Percentiles rank a stretch among this genome's conserved stretches.
Evolutionary conservation across 305 asterid genomes (phyloP).

Genomic region (Plantago coronopus): DNA sequence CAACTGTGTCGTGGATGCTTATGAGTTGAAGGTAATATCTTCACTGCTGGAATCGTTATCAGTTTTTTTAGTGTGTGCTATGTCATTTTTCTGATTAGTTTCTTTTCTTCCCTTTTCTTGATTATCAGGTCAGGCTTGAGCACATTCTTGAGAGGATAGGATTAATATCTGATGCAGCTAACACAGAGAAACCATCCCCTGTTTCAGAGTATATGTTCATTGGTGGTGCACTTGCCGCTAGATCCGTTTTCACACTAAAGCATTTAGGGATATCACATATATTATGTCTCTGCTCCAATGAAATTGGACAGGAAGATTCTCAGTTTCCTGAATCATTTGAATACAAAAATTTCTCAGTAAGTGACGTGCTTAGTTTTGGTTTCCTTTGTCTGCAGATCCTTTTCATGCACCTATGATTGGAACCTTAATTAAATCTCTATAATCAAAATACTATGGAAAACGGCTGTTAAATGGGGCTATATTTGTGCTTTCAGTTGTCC

Average conservation of each 20-base stretch:
- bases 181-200: slow-evolving; percentile 81
- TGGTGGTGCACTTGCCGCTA: slow-evolving; percentile 95
- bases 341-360: slow-evolving; percentile 80
- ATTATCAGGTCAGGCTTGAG: slow-evolving; percentile 90
- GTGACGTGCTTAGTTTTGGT: slow-evolving; percentile 29
- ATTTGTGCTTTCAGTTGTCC: no score
- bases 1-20: slow-evolving; percentile 84
- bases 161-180: slow-evolving; percentile 87
- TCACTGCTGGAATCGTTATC: slow-evolving; percentile 6
- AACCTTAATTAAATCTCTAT: no score
- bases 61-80: background rate
- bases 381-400: slow-evolving; percentile 12
- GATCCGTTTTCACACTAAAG: slow-evolving; percentile 84
- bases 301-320: slow-evolving; percentile 94
- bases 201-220: slow-evolving; percentile 56
- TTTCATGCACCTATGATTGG: background rate
- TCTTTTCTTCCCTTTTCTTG: slow-evolving; percentile 2
- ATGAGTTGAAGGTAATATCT: slow-evolving; percentile 79
- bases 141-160: slow-evolving; percentile 90
- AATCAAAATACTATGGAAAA: no score
- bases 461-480: no score
- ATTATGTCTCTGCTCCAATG: slow-evolving; percentile 88
- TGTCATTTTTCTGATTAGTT: slow-evolving; percentile 13
- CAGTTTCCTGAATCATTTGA: slow-evolving; percentile 77
- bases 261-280: slow-evolving; percentile 83